These are phyloP conservation scores for Leishmania tarentolae DNA, from an alignment of 208 protist genomes.

Conservation along the genomic window DNA sequence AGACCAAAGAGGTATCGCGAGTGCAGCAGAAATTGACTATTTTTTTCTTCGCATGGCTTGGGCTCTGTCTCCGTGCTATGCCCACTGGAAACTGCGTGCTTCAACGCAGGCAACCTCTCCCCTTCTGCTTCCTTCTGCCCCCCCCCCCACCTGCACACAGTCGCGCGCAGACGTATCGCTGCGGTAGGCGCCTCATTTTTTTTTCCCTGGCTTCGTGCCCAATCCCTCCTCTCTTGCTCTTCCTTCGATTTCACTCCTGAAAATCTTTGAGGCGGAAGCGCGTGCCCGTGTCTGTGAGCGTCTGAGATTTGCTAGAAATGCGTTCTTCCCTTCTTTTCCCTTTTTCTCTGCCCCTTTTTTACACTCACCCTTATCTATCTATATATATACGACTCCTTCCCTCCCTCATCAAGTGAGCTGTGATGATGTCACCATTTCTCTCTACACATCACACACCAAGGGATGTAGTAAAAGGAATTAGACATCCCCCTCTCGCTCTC, in stretches of 20 bases:
- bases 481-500: neutral
- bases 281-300: neutral
- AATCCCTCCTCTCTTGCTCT: neutral
- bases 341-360: neutral
- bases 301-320: neutral
- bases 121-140: neutral
- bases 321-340: neutral
- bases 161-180: slow-evolving; percentile 2
- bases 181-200: neutral
- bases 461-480: neutral
- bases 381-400: neutral
- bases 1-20: neutral
- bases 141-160: neutral
- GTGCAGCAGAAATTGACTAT: neutral
- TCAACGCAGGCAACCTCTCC: neutral
- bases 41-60: neutral
- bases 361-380: neutral
- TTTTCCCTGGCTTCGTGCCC: neutral
- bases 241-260: neutral
- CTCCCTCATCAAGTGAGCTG: neutral
- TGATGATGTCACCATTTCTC: neutral
- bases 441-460: neutral
- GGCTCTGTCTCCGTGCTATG: neutral
- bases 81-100: neutral
- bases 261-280: neutral